Conservation (phyloP, 1,284 basidiomycete species). For the Serendipita sp. region DNA sequence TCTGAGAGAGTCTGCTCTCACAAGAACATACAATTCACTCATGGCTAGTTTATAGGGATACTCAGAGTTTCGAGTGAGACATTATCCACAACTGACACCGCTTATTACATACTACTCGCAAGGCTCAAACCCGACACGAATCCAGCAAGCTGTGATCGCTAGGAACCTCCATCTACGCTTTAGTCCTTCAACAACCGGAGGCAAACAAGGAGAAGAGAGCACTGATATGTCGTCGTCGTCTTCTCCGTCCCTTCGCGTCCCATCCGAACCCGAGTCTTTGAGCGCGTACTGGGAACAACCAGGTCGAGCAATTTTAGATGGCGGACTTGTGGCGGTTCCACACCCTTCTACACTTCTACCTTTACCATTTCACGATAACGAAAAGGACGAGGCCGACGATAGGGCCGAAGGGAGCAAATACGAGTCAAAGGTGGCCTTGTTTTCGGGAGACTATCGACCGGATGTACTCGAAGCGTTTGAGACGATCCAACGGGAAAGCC, state of each 20-base stretch:
- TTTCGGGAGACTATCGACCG: not conserved
- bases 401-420: slow-evolving; percentile 8
- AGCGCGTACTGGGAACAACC: slow-evolving; percentile 73
- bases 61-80: slow-evolving; percentile 58
- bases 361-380: slow-evolving; percentile 4
- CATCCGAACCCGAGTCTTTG: slow-evolving; percentile 28
- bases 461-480: slow-evolving; percentile 14
- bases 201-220: slow-evolving; percentile 14
- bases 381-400: slow-evolving; percentile 6
- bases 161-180: too few species aligned
- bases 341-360: slow-evolving; percentile 37
- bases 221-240: too few species aligned
- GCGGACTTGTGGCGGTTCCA: slow-evolving; percentile 54
- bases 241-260: not conserved
- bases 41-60: slow-evolving; percentile 39
- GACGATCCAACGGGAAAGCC: slow-evolving; percentile 32
- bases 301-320: slow-evolving; percentile 61
- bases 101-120: slow-evolving; percentile 49
- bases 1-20: too few species aligned
- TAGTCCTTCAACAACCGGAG: too few species aligned
- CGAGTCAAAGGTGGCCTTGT: slow-evolving; percentile 3
- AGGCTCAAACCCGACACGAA: slow-evolving; percentile 21
- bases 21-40: too few species aligned
- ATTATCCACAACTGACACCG: slow-evolving; percentile 40
- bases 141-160: too few species aligned